Percentiles rank a stretch among this genome's conserved stretches.
These are phyloP conservation scores for Myxozyma kluyveri DNA, from an alignment of 805 yeast genomes.

Conservation along the genomic window DNA sequence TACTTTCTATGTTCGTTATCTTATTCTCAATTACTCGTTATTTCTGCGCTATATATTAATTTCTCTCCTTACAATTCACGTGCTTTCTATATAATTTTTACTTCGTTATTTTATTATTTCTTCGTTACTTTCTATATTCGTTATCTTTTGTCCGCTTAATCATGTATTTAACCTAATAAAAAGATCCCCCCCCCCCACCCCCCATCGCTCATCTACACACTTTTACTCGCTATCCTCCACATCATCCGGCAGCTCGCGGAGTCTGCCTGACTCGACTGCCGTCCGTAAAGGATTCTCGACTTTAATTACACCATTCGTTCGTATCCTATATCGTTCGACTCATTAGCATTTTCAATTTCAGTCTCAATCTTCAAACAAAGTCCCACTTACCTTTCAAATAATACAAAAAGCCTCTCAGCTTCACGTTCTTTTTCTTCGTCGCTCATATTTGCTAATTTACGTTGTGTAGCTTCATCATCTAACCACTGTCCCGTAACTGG, in stretches of 20 bases:
- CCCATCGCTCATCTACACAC: too few relatives aligned
- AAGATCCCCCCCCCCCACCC: background rate
- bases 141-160: too few relatives aligned
- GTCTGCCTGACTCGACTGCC: slow-evolving; percentile 32
- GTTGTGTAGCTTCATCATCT: slow-evolving; percentile 6
- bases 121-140: too few relatives aligned
- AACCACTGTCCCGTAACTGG: slow-evolving; percentile 36
- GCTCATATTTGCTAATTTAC: slow-evolving; percentile 36
- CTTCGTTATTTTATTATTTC: too few relatives aligned
- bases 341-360: background rate
- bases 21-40: too few relatives aligned
- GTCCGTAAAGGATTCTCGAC: slow-evolving; percentile 44
- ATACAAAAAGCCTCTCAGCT: slow-evolving; percentile 45
- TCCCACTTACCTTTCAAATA: slow-evolving; percentile 40
- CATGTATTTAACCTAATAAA: background rate
- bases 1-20: too few relatives aligned
- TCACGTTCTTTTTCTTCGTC: slow-evolving; percentile 46
- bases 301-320: slow-evolving; percentile 40
- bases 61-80: too few relatives aligned
- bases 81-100: too few relatives aligned
- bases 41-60: too few relatives aligned
- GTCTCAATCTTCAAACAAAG: too few relatives aligned
- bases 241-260: slow-evolving; percentile 7
- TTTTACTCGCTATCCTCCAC: too few relatives aligned
- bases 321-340: slow-evolving; percentile 12